phyloP scores from a whole-genome alignment of 2,329 filamentous ascomycete species.

The Trichothecium roseum region DNA sequence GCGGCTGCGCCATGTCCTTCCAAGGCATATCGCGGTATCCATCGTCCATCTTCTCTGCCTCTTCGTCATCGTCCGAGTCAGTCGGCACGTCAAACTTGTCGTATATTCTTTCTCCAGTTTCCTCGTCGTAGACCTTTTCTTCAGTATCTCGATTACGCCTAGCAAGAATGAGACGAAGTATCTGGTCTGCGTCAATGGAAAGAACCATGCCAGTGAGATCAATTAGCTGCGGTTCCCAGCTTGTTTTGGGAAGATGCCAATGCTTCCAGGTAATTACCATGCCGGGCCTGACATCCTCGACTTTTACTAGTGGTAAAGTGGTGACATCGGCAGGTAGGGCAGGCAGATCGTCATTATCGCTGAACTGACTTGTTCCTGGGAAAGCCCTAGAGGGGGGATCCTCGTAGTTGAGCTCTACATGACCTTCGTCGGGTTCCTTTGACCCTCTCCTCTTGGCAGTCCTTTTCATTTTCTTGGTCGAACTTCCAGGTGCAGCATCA shows the following conservation, averaged over 20 bases:
- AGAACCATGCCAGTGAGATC: constrained; percentile 57
- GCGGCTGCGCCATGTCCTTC: constrained; percentile 56
- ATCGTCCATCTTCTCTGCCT: constrained; percentile 43
- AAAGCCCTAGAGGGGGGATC: constrained; percentile 15
- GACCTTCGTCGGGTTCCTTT: constrained; percentile 7
- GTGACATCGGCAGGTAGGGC: constrained; percentile 46
- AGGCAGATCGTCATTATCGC: constrained; percentile 50
- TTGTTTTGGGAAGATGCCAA: constrained; percentile 48
- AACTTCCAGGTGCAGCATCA: constrained; percentile 20
- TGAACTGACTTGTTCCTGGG: constrained; percentile 30
- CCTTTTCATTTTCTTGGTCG: constrained; percentile 25
- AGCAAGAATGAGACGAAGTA: constrained; percentile 55
- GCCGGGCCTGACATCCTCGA: constrained; percentile 39
- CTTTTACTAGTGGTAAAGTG: constrained; percentile 38
- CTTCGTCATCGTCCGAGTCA: constrained; percentile 48
- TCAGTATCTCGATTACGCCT: constrained; percentile 52
- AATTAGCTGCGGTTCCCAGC: constrained; percentile 55
- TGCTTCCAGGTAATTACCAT: constrained; percentile 63
- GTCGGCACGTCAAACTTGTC: constrained; percentile 64
- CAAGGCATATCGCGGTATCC: constrained; percentile 52
- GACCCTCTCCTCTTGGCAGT: not conserved
- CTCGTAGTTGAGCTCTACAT: constrained; percentile 30
- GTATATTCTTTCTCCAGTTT: constrained; percentile 63
- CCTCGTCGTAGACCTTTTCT: constrained; percentile 51
- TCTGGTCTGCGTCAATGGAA: constrained; percentile 37